Base-by-base conservation (phyloP, 345 rosid species). In the Hibiscus trionum region DNA sequence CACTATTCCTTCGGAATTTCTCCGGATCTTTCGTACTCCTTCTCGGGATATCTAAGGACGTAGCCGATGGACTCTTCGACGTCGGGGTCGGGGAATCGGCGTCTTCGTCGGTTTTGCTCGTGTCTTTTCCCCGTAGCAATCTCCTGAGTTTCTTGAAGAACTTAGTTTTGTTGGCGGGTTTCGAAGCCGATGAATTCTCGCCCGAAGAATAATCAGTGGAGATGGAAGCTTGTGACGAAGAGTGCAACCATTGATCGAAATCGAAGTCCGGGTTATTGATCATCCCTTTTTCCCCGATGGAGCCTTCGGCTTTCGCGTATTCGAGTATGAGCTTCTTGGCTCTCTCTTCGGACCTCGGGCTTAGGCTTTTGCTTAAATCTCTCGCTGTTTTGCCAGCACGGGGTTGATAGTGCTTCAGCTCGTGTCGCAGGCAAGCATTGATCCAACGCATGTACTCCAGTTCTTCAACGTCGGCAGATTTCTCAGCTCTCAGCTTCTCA, bases 401-500 rank as follows among this genome's bases (percentile, higher is more conserved):
- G 7, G 89, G 87, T 70, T 89, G 82, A 78, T 85, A 89, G 64
- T 90, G 86, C 46, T 96, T 83, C 72, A 95, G 80, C 84, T 95
- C 97, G 26, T 86, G 83, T 39, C 99, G 79, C 71, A 95, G 80
- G 74, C 99, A 95, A 70, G 99, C 97, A 17, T 95, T 95, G 56
- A 95, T 71, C 99, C 99, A 95, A 46, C 87, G 84, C 7, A 95
- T 92, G 76, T 95, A 95, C 60, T 91, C 97, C 5, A 90, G 74
- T 78, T 95, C 87, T 73, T 91, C 97, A 2, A 81, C 81, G 73
- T 91, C 93, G 66, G 79, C 69, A 47, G 90, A 90, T 76, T 96
- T 76, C 70, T 86, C 93, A 0, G 83, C 90, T 77, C 80, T 89
- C 42, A 90, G 93, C 76, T 77, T 86, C 77, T 89, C 97, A 9